Conservation (phyloP, 768 basidiomycete genomes). For the Guyanaporus albipodus region DNA sequence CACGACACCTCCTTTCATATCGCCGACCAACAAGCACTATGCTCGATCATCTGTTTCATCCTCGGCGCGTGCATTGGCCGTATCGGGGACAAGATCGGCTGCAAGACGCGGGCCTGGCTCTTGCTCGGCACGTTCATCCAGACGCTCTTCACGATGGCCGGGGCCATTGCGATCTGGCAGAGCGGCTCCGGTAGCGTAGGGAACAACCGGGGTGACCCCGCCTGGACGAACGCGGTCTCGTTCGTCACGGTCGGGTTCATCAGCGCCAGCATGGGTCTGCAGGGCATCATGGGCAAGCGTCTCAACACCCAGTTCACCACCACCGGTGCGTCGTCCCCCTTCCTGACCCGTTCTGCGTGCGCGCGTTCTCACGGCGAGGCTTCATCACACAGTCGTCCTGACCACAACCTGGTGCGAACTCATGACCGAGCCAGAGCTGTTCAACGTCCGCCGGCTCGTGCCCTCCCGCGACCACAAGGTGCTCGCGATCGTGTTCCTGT, state of each 20-base stretch:
- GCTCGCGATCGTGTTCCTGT: conserved; percentile 62
- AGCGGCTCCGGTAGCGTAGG: conserved; percentile 55
- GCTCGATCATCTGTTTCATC: conserved; percentile 75
- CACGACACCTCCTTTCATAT: conserved; percentile 65
- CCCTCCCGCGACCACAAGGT: conserved; percentile 66
- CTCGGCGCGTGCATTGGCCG: conserved; percentile 75
- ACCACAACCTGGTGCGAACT: conserved; percentile 90
- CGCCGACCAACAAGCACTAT: conserved; percentile 80
- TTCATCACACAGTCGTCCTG: conserved; percentile 54
- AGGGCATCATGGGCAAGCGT: conserved; percentile 82
- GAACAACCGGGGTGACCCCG: conserved; percentile 51
- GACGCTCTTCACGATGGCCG: conserved; percentile 70
- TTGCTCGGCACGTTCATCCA: conserved; percentile 67
- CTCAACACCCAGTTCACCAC: conserved; percentile 77
- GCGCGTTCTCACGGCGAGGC: background rate
- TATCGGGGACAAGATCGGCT: conserved; percentile 77
- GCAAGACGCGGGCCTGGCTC: conserved; percentile 73
- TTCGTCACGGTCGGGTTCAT: conserved; percentile 76
- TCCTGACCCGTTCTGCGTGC: background rate
- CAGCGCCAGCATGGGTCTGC: conserved; percentile 72
- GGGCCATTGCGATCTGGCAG: conserved; percentile 68
- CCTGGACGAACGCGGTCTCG: conserved; percentile 65
- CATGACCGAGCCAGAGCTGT: conserved; percentile 74
- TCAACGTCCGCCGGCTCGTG: conserved; percentile 50
- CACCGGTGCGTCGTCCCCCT: conserved; percentile 50